phyloP scores from a whole-genome alignment of 352 stramenopile genomes.

The Pythium brachiatum region DNA sequence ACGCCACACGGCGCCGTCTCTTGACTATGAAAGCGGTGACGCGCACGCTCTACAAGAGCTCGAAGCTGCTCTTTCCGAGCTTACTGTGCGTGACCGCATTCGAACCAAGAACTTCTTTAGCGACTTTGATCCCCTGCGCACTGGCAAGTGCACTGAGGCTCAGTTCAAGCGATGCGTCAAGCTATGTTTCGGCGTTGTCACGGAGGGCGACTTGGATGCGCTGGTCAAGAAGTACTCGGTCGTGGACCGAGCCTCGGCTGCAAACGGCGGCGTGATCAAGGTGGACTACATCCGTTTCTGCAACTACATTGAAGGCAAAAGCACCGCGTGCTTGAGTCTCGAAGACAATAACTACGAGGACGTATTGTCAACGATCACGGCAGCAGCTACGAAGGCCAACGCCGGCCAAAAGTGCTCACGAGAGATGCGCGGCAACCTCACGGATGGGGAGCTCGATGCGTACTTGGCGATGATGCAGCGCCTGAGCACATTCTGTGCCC shows the following conservation, averaged over 20 bases:
- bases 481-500: constrained; percentile 52
- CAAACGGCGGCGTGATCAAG: constrained; percentile 40
- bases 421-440: constrained; percentile 55
- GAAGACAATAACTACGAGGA: constrained; percentile 54
- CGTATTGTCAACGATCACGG: constrained; percentile 34
- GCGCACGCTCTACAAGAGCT: constrained; percentile 43
- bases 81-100: constrained; percentile 70
- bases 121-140: constrained; percentile 76
- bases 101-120: constrained; percentile 84
- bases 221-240: constrained; percentile 61
- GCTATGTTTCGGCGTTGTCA: constrained; percentile 64
- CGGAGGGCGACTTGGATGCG: constrained; percentile 54
- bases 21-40: constrained; percentile 2
- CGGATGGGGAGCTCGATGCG: constrained; percentile 37
- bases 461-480: constrained; percentile 62
- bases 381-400: constrained; percentile 1
- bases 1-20: constrained; percentile 33
- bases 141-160: constrained; percentile 67
- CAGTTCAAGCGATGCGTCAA: constrained; percentile 83
- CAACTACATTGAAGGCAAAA: constrained; percentile 56
- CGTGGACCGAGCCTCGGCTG: constrained; percentile 12
- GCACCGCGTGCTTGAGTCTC: constrained; percentile 15
- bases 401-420: constrained; percentile 47
- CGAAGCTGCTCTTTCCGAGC: constrained; percentile 52
- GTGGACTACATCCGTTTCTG: constrained; percentile 82